These are phyloP conservation scores for Cardamine occulta DNA, from an alignment of 345 rosid genomes.

Conservation along the genomic window DNA sequence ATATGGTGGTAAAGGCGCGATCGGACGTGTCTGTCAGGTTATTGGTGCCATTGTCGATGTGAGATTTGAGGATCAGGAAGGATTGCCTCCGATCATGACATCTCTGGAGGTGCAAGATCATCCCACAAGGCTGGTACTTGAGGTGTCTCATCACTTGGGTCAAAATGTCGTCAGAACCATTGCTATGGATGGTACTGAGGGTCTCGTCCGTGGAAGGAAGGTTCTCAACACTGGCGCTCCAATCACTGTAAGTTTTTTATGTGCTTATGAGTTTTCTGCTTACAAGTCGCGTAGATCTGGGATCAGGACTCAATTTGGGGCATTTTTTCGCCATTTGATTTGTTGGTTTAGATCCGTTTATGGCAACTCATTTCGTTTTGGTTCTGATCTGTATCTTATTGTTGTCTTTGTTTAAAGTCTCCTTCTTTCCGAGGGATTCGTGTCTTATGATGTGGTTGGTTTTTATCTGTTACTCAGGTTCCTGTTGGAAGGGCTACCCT, in stretches of 20 bases:
- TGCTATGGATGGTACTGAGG: too few relatives aligned
- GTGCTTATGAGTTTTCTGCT: too few relatives aligned
- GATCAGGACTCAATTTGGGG: too few relatives aligned
- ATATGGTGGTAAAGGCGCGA: too few relatives aligned
- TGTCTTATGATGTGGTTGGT: background rate
- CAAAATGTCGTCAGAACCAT: too few relatives aligned
- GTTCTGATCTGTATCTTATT: background rate
- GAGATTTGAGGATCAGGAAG: constrained; percentile 69
- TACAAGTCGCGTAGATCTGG: too few relatives aligned
- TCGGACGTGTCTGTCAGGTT: too few relatives aligned
- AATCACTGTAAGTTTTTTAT: too few relatives aligned
- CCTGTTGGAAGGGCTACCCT: constrained; percentile 98
- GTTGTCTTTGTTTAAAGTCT: constrained; percentile 19
- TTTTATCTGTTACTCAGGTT: constrained; percentile 44
- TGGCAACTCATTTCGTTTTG: background rate
- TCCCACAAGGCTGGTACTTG: constrained; percentile 77
- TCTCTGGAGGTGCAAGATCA: constrained; percentile 84
- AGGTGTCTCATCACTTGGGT: constrained; percentile 98
- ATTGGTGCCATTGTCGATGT: constrained; percentile 82
- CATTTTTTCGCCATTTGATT: too few relatives aligned
- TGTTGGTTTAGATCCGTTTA: constrained; percentile 9
- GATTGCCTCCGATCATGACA: constrained; percentile 93
- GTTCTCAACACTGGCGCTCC: too few relatives aligned
- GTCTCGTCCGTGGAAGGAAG: too few relatives aligned
- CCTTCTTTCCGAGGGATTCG: background rate